Percentiles rank a stretch among this genome's conserved stretches.
phyloP scores from a whole-genome alignment of 78 protist species.

The Dictyostelium discoideum region DNA sequence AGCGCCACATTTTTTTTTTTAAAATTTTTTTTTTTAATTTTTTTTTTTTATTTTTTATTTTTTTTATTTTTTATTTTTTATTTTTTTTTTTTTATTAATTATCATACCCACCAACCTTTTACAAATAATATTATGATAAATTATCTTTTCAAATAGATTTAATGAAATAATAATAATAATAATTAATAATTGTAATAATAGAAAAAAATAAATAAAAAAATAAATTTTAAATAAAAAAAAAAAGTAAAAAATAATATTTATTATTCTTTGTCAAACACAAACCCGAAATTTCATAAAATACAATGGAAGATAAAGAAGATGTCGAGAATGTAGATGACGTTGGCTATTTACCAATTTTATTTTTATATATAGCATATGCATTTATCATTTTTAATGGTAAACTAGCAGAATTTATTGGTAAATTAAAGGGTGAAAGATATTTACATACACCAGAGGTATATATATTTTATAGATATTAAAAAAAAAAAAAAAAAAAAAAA shows the following conservation, averaged over 20 bases:
- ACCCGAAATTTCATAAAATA: too few species aligned
- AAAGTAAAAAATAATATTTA: too few species aligned
- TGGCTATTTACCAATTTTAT: constrained; percentile 11
- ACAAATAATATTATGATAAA: neutral
- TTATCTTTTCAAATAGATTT: neutral
- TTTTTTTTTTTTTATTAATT: too few species aligned
- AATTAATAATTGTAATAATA: neutral
- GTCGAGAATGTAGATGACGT: neutral
- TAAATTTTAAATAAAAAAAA: too few species aligned
- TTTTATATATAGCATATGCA: constrained; percentile 39
- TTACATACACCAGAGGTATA: constrained; percentile 50
- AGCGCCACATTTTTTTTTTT: too few species aligned
- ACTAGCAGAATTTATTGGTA: constrained; percentile 31
- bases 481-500: neutral
- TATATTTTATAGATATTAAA: too few species aligned
- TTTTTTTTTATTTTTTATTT: too few species aligned
- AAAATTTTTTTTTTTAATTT: too few species aligned
- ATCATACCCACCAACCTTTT: neutral
- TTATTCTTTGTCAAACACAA: too few species aligned
- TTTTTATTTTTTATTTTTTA: too few species aligned
- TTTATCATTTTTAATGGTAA: constrained; percentile 52
- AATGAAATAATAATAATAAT: neutral
- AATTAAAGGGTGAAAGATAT: constrained; percentile 48
- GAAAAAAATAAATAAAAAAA: too few species aligned
- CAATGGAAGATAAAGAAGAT: constrained; percentile 33